Conservation (phyloP, 1,284 basidiomycete species). For the Sparassis latifolia region DNA sequence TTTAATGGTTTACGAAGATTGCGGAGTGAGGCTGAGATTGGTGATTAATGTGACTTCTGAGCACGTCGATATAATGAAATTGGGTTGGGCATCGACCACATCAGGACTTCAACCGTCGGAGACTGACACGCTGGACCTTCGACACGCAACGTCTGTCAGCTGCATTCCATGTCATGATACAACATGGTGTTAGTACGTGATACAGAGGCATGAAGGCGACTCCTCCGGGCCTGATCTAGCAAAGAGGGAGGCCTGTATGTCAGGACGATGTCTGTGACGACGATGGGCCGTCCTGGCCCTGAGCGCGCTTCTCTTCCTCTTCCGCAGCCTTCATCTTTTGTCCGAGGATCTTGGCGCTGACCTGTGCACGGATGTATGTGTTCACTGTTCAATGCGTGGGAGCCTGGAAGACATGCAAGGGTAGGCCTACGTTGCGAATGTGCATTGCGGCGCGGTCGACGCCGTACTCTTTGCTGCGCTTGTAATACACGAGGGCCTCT, state of each 20-base stretch:
- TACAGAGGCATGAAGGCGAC: too few relatives aligned
- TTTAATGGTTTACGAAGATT: too few relatives aligned
- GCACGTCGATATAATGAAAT: too few relatives aligned
- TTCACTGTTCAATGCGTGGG: background rate
- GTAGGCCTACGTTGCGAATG: conserved; percentile 66
- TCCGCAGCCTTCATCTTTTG: conserved; percentile 49
- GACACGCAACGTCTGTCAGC: too few relatives aligned
- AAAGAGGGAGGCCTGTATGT: background rate
- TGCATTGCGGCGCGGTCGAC: conserved; percentile 83
- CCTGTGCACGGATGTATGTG: conserved; percentile 33
- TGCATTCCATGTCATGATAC: too few relatives aligned
- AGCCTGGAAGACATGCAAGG: conserved; percentile 2
- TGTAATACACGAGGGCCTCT: conserved; percentile 77
- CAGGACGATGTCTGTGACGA: background rate
- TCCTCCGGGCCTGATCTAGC: too few relatives aligned
- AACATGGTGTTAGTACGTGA: too few relatives aligned
- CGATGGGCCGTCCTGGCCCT: background rate
- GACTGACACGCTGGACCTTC: too few relatives aligned
- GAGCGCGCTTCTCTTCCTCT: conserved; percentile 9
- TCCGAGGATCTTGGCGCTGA: conserved; percentile 77
- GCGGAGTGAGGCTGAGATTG: too few relatives aligned
- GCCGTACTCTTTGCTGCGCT: conserved; percentile 71
- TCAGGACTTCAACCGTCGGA: too few relatives aligned
- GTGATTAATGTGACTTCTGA: too few relatives aligned
- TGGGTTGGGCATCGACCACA: too few relatives aligned